Conservation (phyloP, 352 stramenopile species). For the Elongisporangium senticosum region DNA sequence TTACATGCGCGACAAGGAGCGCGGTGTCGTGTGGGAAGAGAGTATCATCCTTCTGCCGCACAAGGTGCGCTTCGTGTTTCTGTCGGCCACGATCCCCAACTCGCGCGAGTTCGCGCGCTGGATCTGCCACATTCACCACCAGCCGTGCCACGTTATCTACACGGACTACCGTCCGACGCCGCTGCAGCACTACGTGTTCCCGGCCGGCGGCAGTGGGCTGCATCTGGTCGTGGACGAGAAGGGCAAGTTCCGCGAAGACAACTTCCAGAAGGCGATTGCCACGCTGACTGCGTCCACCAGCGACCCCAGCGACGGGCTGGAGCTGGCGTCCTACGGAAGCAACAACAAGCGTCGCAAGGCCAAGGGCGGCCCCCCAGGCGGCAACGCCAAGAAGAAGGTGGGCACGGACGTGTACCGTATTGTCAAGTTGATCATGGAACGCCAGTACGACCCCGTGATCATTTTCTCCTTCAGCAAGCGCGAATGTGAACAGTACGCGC, state of each 20-base stretch:
- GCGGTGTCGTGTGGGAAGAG: constrained; percentile 98
- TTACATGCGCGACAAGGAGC: constrained; percentile 99
- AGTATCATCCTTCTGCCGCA: constrained; percentile 98
- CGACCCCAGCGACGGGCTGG: constrained; percentile 49
- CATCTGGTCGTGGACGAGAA: constrained; percentile 99
- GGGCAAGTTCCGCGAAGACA: constrained; percentile 97
- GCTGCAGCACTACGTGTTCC: constrained; percentile 99
- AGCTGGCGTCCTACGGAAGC: constrained; percentile 76
- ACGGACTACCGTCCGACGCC: constrained; percentile 99
- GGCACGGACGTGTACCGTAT: constrained; percentile 96
- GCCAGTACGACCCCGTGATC: constrained; percentile 97
- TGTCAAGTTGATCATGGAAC: constrained; percentile 98
- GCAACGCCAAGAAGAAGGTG: constrained; percentile 88
- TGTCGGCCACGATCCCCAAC: constrained; percentile 99
- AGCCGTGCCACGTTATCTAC: constrained; percentile 99
- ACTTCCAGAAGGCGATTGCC: constrained; percentile 93
- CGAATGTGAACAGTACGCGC: constrained; percentile 93
- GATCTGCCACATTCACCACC: constrained; percentile 99
- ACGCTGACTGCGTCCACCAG: constrained; percentile 51
- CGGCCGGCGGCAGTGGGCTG: constrained; percentile 93
- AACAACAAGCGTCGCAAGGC: constrained; percentile 48
- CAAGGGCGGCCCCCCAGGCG: constrained; percentile 28
- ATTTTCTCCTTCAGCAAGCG: constrained; percentile 99
- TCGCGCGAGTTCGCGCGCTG: constrained; percentile 94
- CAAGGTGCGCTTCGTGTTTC: constrained; percentile 98